Base-by-base conservation (phyloP, 805 yeast genomes). In the Kazachstania africana region DNA sequence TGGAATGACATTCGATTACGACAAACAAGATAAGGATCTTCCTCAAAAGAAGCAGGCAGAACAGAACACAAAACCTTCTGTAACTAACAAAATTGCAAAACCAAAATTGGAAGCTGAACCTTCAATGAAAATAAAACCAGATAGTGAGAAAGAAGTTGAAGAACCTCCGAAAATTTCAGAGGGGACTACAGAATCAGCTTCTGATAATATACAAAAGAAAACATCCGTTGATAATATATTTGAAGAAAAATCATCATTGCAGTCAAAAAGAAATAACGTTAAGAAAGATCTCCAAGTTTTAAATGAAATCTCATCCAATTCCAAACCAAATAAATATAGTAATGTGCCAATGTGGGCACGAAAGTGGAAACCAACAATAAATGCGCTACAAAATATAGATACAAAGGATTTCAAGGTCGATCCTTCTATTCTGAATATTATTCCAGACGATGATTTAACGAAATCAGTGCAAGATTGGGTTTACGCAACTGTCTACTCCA, bases 401-500 rank as follows among this genome's bases (percentile, higher is more conserved):
- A 44, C 48, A 14, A 50, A 47, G 10, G 53, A 53, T 33, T 44
- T 53, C 8, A 42, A 54, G 49, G 30, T 57, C 18, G 68, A 63
- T 20, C 48, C 63, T 14, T 53, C 67, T 0, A 55, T 70, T 30
- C 70, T 84, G 26, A 67, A 83, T 12, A 75, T 84, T 0, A 87
- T 85, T 4, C 66, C 79, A 1, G 75, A 81, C 29, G 84, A 83
- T 47, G 88, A 83, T 45, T 63, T 82, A 36, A 79, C 87, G 5
- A 72, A 87, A 47, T 72, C 81, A 21, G 73, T 87, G 5, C 79
- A 91, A 15, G 83, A 78, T 44, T 87, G 96, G 96, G 66, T 87
- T 6, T 85, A 79, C 63, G 85, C 93, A 13, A 78, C 81, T 39
- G 64, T 84, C 28, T 66, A 66, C 27, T 81, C 81, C 21, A 67